phyloP scores from a whole-genome alignment of 106 monocot genomes.

The Agapanthus africanus region DNA sequence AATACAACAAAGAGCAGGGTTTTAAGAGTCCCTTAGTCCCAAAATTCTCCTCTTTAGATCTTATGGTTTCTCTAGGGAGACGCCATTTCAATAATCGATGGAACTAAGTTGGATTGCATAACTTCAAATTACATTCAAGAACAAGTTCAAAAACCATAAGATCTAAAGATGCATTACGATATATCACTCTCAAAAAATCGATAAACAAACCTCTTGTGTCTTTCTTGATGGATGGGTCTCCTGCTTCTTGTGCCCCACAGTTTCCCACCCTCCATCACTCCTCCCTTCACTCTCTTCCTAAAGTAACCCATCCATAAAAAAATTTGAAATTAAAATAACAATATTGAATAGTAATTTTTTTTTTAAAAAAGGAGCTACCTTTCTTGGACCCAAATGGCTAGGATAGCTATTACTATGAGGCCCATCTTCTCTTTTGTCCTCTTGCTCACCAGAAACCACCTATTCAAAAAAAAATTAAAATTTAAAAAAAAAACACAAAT shows the following conservation, averaged over 20 bases:
- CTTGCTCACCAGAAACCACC: conserved; percentile 7
- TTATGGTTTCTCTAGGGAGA: too few species aligned
- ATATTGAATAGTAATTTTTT: too few species aligned
- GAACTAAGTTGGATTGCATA: too few species aligned
- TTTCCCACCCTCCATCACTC: conserved; percentile 11
- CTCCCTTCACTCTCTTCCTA: conserved; percentile 6
- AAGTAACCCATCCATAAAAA: background rate
- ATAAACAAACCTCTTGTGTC: conserved; percentile 1
- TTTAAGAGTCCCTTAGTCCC: too few species aligned
- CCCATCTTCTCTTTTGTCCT: background rate
- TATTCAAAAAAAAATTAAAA: background rate
- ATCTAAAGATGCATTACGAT: background rate
- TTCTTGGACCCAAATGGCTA: conserved; percentile 4
- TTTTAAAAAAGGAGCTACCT: background rate
- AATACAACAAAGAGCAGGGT: too few species aligned
- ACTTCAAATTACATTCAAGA: background rate
- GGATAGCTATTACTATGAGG: background rate
- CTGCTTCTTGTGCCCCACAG: conserved; percentile 8
- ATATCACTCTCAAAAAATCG: too few species aligned
- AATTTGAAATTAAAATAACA: too few species aligned
- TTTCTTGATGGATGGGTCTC: background rate
- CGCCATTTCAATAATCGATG: too few species aligned
- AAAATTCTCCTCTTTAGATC: too few species aligned
- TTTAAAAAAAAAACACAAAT: background rate
- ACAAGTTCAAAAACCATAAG: background rate